phyloP scores from a whole-genome alignment of 495 filamentous ascomycete species.

The Podospora australis region DNA sequence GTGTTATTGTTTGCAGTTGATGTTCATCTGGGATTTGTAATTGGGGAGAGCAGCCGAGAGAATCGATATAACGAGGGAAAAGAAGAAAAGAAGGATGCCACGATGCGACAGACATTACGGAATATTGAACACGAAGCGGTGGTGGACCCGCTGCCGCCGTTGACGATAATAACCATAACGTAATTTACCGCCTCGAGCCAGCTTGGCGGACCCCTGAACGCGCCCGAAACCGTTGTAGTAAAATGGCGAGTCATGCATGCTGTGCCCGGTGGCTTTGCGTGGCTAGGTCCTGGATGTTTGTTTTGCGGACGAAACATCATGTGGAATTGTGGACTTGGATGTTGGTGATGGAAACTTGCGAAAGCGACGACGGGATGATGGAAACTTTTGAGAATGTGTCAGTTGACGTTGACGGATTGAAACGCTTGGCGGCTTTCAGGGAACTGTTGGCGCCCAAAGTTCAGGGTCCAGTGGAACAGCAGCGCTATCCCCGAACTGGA shows the following conservation, averaged over 20 bases:
- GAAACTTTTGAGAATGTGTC: no score
- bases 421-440: no score
- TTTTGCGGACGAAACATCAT: background rate
- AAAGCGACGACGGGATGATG: no score
- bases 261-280: background rate
- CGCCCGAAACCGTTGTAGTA: background rate
- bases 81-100: background rate
- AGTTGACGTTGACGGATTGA: no score
- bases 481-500: no score
- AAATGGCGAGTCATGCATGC: background rate
- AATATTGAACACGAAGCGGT: background rate
- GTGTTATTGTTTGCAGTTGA: background rate
- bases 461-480: no score
- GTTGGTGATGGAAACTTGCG: no score
- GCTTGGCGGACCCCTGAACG: constrained; percentile 12
- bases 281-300: background rate
- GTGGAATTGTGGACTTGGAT: background rate
- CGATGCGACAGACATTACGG: background rate
- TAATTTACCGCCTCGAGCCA: constrained; percentile 6
- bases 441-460: no score
- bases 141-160: background rate
- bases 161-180: constrained; percentile 12
- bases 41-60: background rate
- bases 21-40: background rate
- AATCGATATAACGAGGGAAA: background rate